Conservation (phyloP, 306 rosid species). For the Dryas octopetala region DNA sequence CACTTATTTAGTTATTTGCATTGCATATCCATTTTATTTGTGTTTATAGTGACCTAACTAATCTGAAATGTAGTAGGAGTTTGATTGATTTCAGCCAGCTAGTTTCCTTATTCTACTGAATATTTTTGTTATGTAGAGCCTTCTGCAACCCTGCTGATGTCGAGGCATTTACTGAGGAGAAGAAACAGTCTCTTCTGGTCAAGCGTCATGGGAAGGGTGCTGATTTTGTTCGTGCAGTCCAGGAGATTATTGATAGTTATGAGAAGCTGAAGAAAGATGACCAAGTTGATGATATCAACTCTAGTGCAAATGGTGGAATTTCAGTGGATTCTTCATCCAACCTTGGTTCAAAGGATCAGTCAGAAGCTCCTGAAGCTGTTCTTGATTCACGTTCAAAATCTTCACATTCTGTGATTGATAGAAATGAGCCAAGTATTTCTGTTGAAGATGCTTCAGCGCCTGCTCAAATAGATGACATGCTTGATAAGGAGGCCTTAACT, state of each 20-base stretch:
- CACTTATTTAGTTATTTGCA: background rate
- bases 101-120: conserved; percentile 34
- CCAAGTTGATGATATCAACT: conserved; percentile 42
- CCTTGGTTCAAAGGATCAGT: conserved; percentile 43
- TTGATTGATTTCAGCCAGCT: conserved; percentile 11
- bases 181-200: conserved; percentile 77
- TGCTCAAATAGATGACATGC: conserved; percentile 42
- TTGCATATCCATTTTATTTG: background rate
- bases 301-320: conserved; percentile 44
- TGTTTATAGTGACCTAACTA: background rate
- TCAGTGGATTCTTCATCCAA: conserved; percentile 40
- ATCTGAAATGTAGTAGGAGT: background rate
- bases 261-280: conserved; percentile 68
- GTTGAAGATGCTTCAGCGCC: conserved; percentile 47
- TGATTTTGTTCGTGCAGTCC: conserved; percentile 91
- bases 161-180: conserved; percentile 95
- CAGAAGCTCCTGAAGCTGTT: conserved; percentile 40
- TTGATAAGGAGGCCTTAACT: conserved; percentile 37
- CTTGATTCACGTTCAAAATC: conserved; percentile 40
- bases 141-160: conserved; percentile 96
- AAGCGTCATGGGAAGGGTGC: conserved; percentile 93
- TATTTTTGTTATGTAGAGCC: conserved; percentile 60
- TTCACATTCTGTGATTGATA: conserved; percentile 38
- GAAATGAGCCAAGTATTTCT: conserved; percentile 42
- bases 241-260: conserved; percentile 74